Conservation (phyloP, 139 green algal species). For the Closterium sp. region DNA sequence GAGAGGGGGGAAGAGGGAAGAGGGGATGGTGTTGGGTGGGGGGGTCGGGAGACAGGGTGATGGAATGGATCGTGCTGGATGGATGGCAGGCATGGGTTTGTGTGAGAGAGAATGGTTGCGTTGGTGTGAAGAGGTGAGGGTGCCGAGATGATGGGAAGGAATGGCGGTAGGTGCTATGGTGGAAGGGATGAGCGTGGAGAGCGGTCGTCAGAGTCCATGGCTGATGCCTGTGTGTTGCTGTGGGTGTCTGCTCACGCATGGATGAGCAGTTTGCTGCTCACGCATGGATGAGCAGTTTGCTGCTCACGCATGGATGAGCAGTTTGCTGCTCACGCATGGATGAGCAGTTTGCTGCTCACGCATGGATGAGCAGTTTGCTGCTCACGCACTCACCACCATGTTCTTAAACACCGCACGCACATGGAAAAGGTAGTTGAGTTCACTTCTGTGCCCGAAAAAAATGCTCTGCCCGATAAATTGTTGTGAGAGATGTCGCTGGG, state of each 20-base stretch:
- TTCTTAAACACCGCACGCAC: too few species aligned
- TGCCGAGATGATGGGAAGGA: not conserved
- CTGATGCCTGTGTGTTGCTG: not conserved
- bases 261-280: not conserved
- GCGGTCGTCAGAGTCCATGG: too few species aligned
- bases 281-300: not conserved
- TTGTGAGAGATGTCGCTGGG: not conserved
- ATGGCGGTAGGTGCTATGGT: not conserved
- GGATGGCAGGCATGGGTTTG: too few species aligned
- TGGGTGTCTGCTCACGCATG: not conserved
- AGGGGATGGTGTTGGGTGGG: not conserved
- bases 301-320: not conserved
- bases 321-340: not conserved
- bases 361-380: too few species aligned
- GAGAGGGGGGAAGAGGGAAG: not conserved
- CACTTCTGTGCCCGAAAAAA: not conserved
- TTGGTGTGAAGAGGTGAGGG: not conserved
- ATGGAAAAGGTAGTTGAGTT: too few species aligned
- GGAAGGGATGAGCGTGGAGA: too few species aligned
- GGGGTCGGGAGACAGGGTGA: not conserved
- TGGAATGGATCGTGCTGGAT: not conserved
- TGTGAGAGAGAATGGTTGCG: too few species aligned
- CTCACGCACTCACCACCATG: too few species aligned
- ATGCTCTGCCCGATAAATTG: not conserved
- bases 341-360: too few species aligned